A percentile compares a stretch with the other conserved stretches of the same genome.
Evolutionary conservation across 192 early-diverging fungal species (phyloP).

Genomic region (Umbelopsis ramanniana): DNA sequence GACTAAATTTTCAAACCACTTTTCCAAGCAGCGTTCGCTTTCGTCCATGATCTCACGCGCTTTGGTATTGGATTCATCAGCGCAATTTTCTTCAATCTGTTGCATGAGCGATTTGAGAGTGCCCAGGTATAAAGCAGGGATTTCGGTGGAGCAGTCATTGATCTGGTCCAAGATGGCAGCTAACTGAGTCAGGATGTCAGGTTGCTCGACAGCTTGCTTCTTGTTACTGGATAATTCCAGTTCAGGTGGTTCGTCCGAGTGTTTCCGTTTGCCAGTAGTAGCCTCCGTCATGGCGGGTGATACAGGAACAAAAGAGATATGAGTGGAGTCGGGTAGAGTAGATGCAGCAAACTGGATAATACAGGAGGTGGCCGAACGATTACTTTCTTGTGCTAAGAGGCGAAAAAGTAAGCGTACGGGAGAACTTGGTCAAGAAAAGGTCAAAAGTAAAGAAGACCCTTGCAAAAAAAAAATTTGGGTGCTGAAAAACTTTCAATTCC

Average conservation of each 20-base stretch:
- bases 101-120: constrained; percentile 35
- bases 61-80: constrained; percentile 36
- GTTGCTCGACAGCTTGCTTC: constrained; percentile 10
- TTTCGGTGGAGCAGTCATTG: constrained; percentile 35
- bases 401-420: constrained; percentile 14
- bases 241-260: constrained; percentile 22
- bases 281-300: constrained; percentile 19
- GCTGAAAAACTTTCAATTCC: constrained; percentile 20
- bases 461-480: constrained; percentile 18
- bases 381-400: constrained; percentile 10
- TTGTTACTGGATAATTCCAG: neutral
- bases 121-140: constrained; percentile 33
- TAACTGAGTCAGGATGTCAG: constrained; percentile 27
- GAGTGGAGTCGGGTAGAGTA: constrained; percentile 10
- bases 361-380: neutral
- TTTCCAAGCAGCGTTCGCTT: constrained; percentile 34
- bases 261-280: constrained; percentile 22
- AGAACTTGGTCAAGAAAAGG: neutral
- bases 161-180: constrained; percentile 36
- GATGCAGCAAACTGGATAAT: constrained; percentile 18
- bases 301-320: constrained; percentile 18
- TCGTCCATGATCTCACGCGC: constrained; percentile 33
- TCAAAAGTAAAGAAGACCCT: constrained; percentile 7
- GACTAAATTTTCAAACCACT: constrained; percentile 39
- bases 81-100: constrained; percentile 36